Evolutionary conservation across 495 filamentous ascomycete species (phyloP).

Genomic region (Amphirosellinia nigrospora): DNA sequence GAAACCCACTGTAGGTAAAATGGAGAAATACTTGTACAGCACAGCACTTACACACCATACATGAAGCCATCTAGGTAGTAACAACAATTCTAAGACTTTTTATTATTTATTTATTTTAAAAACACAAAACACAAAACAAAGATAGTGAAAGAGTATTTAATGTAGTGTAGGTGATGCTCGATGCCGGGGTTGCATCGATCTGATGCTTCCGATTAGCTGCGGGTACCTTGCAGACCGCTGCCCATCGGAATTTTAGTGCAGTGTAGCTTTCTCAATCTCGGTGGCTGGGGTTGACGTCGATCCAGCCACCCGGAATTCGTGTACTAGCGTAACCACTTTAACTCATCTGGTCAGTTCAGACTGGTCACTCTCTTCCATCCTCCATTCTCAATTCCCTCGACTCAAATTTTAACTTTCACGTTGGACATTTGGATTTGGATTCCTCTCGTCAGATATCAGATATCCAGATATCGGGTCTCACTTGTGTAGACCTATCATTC

Average conservation of each 20-base stretch:
- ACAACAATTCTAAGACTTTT: background rate
- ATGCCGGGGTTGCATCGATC: background rate
- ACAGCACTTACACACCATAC: background rate
- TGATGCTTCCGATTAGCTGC: conserved; percentile 4
- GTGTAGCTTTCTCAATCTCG: background rate
- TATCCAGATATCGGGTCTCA: no score
- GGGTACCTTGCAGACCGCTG: conserved; percentile 10
- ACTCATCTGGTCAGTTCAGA: background rate
- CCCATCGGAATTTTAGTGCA: conserved; percentile 9
- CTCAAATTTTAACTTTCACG: background rate
- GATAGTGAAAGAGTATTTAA: no score
- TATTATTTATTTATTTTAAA: no score
- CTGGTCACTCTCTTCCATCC: background rate
- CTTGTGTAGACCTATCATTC: background rate
- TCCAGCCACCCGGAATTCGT: conserved; percentile 21
- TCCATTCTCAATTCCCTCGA: background rate
- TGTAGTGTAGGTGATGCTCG: background rate
- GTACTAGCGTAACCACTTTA: background rate
- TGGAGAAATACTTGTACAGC: background rate
- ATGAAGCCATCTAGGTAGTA: background rate
- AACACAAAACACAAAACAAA: no score
- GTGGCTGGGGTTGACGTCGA: conserved; percentile 18
- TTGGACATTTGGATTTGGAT: background rate
- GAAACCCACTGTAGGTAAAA: background rate
- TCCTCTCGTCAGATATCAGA: background rate